These are phyloP conservation scores for Nakazawaea wyomingensis DNA, from an alignment of 805 yeast species.

Conservation along the genomic window DNA sequence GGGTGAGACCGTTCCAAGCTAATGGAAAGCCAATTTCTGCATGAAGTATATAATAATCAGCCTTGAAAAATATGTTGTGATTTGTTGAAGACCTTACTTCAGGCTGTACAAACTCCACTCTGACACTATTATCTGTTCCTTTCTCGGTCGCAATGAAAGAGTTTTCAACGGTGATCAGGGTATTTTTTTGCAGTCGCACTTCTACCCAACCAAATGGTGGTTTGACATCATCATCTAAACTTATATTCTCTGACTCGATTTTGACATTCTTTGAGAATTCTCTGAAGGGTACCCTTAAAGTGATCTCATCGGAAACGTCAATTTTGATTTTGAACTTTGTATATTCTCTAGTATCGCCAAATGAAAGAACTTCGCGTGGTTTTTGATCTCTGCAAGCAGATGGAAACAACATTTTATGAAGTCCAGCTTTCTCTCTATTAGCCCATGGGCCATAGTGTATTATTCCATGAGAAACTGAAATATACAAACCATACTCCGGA, in stretches of 20 bases:
- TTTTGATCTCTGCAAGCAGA: constrained; percentile 50
- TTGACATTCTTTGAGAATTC: constrained; percentile 73
- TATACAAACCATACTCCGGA: constrained; percentile 57
- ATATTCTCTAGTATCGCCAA: constrained; percentile 52
- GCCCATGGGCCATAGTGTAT: constrained; percentile 95
- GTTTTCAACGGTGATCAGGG: constrained; percentile 41
- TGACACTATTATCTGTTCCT: constrained; percentile 52
- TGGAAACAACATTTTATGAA: constrained; percentile 70
- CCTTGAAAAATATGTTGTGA: constrained; percentile 71
- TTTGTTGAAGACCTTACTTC: constrained; percentile 82
- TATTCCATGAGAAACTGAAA: constrained; percentile 55
- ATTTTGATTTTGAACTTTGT: constrained; percentile 53
- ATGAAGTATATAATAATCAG: constrained; percentile 49
- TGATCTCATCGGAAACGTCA: constrained; percentile 57
- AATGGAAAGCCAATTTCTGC: constrained; percentile 68
- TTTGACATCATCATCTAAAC: constrained; percentile 31
- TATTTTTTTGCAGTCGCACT: constrained; percentile 48
- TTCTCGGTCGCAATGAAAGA: constrained; percentile 48
- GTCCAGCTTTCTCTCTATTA: constrained; percentile 68
- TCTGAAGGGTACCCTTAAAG: constrained; percentile 73
- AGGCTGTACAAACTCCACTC: constrained; percentile 42
- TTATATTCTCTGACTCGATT: neutral
- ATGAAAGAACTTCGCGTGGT: constrained; percentile 20
- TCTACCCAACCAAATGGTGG: constrained; percentile 91
- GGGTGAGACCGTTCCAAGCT: constrained; percentile 74